Conservation (phyloP, 208 protist genomes). For the Plasmodiophora brassicae region DNA sequence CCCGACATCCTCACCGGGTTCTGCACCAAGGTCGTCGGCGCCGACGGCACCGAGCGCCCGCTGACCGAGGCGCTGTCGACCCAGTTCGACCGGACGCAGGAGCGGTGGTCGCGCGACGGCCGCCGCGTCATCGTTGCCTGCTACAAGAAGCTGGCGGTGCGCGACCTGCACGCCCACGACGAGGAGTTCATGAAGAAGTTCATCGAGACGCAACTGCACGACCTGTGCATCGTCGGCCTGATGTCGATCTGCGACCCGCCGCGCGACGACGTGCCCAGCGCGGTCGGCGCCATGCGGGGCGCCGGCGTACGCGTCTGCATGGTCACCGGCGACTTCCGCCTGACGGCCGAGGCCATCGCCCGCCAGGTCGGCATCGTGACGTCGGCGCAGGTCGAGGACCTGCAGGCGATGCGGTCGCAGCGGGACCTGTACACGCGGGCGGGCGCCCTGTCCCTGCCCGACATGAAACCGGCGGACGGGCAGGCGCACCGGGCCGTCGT, state of each 20-base stretch:
- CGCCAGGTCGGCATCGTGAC: not conserved
- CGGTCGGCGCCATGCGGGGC: not conserved
- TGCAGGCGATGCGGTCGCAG: not conserved
- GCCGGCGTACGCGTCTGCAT: not conserved
- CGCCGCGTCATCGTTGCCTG: not conserved
- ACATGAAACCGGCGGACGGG: too few species aligned
- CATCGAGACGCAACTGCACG: not conserved
- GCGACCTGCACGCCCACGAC: not conserved
- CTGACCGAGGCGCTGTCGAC: not conserved
- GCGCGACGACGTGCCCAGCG: not conserved
- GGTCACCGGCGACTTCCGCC: slow-evolving; percentile 77
- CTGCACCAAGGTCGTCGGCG: not conserved
- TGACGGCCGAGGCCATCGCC: slow-evolving; percentile 78
- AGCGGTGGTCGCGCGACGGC: not conserved
- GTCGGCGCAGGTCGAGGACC: not conserved
- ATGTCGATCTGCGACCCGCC: not conserved
- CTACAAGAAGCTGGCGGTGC: not conserved
- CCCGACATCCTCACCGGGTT: slow-evolving; percentile 4
- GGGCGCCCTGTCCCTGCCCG: too few species aligned
- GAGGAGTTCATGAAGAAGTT: not conserved
- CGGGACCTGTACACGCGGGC: too few species aligned
- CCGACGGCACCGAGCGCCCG: not conserved
- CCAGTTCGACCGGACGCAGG: not conserved
- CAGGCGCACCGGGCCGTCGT: not conserved
- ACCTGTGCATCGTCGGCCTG: slow-evolving; percentile 1